A percentile compares a stretch with the other conserved stretches of the same genome.
Conservation (phyloP, 495 filamentous ascomycete genomes). For the Emericellopsis terricola region DNA sequence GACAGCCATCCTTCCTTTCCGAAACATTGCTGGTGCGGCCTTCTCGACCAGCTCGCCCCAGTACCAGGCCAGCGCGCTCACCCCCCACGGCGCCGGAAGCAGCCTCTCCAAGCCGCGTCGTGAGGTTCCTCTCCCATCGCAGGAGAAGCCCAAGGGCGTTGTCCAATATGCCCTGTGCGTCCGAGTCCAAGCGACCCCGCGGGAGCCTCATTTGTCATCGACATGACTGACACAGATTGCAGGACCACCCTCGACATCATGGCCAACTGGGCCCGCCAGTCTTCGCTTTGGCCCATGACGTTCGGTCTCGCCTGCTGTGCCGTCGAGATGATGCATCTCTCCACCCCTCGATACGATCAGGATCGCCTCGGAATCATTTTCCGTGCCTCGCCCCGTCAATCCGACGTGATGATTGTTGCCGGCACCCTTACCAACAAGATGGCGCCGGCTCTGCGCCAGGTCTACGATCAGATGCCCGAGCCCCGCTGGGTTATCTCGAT, state of each 20-base stretch:
- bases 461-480: conserved; percentile 97
- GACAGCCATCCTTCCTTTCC: conserved; percentile 38
- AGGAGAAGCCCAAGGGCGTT: conserved; percentile 84
- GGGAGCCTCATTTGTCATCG: background rate
- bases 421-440: conserved; percentile 97
- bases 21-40: conserved; percentile 37
- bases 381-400: conserved; percentile 85
- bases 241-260: conserved; percentile 86
- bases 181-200: conserved; percentile 1
- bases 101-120: conserved; percentile 24
- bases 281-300: conserved; percentile 93
- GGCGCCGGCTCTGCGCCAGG: conserved; percentile 84
- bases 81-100: conserved; percentile 21
- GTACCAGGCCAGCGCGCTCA: conserved; percentile 33
- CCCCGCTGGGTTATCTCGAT: conserved; percentile 85
- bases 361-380: conserved; percentile 95
- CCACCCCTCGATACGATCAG: conserved; percentile 89
- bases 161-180: conserved; percentile 96
- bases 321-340: conserved; percentile 97
- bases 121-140: conserved; percentile 76
- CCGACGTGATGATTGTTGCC: conserved; percentile 95
- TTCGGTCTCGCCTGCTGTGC: conserved; percentile 96
- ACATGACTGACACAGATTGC: background rate
- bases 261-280: conserved; percentile 87
- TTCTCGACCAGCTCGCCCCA: conserved; percentile 42